A percentile compares a stretch with the other conserved stretches of the same genome.
These are phyloP conservation scores for Microcera coccophila DNA, from an alignment of 2,329 filamentous ascomycete genomes.

Conservation along the genomic window DNA sequence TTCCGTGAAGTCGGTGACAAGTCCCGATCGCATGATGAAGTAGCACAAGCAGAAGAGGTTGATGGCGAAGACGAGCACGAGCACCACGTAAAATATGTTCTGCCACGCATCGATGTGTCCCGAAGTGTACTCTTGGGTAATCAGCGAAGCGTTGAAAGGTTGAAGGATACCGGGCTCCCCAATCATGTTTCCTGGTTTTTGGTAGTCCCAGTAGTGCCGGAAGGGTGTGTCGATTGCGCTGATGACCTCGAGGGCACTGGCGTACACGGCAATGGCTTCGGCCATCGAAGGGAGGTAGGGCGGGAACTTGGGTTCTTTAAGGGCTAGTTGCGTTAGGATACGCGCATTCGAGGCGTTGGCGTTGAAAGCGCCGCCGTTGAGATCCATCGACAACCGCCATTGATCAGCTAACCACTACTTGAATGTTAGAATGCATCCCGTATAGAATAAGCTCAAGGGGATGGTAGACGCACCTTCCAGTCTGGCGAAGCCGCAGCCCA, in stretches of 20 bases:
- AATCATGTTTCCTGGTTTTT: conserved; percentile 32
- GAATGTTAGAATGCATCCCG: conserved; percentile 6
- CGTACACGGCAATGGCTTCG: conserved; percentile 69
- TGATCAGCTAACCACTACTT: conserved; percentile 44
- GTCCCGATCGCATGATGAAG: conserved; percentile 49
- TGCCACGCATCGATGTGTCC: conserved; percentile 60
- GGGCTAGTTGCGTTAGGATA: conserved; percentile 52
- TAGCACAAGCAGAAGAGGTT: conserved; percentile 65
- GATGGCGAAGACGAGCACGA: conserved; percentile 61
- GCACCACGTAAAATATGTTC: conserved; percentile 61
- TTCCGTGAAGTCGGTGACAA: conserved; percentile 76
- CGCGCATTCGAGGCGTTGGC: conserved; percentile 57
- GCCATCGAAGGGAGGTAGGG: conserved; percentile 61
- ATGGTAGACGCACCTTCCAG: conserved; percentile 41
- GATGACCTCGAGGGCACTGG: conserved; percentile 62
- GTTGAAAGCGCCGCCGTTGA: conserved; percentile 53
- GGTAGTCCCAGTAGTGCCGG: conserved; percentile 51
- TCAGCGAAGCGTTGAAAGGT: conserved; percentile 60
- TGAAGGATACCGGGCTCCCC: conserved; percentile 45
- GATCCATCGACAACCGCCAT: conserved; percentile 53
- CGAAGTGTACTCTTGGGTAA: conserved; percentile 66
- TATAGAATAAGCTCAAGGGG: accelerated
- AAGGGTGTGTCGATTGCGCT: conserved; percentile 58
- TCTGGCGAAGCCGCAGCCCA: conserved; percentile 39
- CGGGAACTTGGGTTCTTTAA: conserved; percentile 40